These are phyloP conservation scores for Suillus variegatus DNA, from an alignment of 768 basidiomycete species.

Conservation along the genomic window DNA sequence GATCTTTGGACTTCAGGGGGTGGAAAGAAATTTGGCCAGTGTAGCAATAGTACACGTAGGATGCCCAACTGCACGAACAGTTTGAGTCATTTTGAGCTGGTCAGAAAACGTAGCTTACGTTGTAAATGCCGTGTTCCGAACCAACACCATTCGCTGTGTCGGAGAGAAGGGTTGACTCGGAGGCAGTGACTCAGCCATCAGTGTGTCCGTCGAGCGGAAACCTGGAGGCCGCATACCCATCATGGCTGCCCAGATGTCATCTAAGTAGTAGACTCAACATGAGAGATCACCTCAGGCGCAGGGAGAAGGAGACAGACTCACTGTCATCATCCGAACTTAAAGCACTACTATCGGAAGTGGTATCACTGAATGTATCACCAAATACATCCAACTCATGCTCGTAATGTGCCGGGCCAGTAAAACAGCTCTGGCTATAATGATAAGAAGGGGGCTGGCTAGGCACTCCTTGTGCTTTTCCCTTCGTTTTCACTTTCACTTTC, in stretches of 20 bases:
- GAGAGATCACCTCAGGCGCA: not conserved
- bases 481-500: too few relatives aligned
- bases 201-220: not conserved
- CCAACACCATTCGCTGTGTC: slow-evolving; percentile 26
- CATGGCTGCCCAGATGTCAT: too few relatives aligned
- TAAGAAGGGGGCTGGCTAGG: not conserved
- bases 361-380: not conserved
- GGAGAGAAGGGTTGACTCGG: slow-evolving; percentile 25
- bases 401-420: too few relatives aligned
- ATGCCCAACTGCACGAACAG: slow-evolving; percentile 20
- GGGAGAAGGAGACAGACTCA: not conserved
- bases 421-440: not conserved
- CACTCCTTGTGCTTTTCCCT: not conserved
- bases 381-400: too few relatives aligned
- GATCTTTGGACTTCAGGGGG: slow-evolving; percentile 22
- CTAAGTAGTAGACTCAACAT: not conserved
- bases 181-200: slow-evolving; percentile 8
- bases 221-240: not conserved
- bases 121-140: slow-evolving; percentile 29
- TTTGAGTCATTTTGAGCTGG: not conserved
- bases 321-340: not conserved
- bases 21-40: slow-evolving; percentile 30
- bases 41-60: slow-evolving; percentile 33
- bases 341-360: not conserved
- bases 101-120: slow-evolving; percentile 22